phyloP scores from a whole-genome alignment of 176 grass and related monocot species.

The Pontederia paniculata region DNA sequence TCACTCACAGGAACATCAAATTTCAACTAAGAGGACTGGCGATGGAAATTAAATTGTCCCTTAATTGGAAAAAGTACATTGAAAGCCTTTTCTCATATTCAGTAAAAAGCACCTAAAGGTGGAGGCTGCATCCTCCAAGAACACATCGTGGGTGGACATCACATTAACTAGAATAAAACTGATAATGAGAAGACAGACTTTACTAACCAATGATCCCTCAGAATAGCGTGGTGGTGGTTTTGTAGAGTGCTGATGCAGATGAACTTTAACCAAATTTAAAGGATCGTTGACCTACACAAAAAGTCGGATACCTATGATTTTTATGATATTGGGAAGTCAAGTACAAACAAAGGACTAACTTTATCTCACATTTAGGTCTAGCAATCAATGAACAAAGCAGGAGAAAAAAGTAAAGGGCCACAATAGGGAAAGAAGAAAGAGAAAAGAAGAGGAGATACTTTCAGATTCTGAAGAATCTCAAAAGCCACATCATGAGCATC shows the following conservation, averaged over 20 bases:
- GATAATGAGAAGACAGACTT: slow-evolving; percentile 15
- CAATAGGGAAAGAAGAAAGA: too few species aligned
- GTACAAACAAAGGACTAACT: not conserved
- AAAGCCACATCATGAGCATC: slow-evolving; percentile 24
- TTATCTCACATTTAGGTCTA: not conserved
- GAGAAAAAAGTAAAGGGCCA: not conserved
- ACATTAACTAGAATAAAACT: slow-evolving; percentile 16
- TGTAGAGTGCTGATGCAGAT: slow-evolving; percentile 59
- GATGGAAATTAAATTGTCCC: too few species aligned
- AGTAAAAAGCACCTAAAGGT: too few species aligned
- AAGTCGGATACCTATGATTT: slow-evolving; percentile 8
- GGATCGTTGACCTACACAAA: slow-evolving; percentile 47
- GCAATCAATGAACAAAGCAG: not conserved
- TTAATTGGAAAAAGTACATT: too few species aligned
- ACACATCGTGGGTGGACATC: not conserved
- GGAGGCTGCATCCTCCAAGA: too few species aligned
- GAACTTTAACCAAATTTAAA: slow-evolving; percentile 44
- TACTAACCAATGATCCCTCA: slow-evolving; percentile 71
- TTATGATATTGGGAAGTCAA: not conserved
- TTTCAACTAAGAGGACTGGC: too few species aligned
- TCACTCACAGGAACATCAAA: slow-evolving; percentile 13
- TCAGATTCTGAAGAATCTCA: slow-evolving; percentile 42
- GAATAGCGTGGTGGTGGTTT: slow-evolving; percentile 78
- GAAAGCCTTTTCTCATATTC: too few species aligned
- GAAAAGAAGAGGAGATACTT: slow-evolving; percentile 19